phyloP scores from a whole-genome alignment of 106 monocot genomes.

The Acorus gramineus region DNA sequence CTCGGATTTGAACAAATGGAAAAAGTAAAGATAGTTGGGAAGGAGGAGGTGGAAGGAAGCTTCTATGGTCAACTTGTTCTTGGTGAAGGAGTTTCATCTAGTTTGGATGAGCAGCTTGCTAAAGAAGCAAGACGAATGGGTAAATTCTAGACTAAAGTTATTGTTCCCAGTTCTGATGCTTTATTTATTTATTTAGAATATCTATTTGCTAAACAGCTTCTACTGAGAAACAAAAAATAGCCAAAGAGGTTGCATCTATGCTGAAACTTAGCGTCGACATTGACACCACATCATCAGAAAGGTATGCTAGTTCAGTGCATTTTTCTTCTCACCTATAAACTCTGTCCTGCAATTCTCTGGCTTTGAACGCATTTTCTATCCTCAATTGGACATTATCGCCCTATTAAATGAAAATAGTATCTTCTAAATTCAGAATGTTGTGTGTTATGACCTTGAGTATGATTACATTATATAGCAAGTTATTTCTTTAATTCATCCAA shows the following conservation, averaged over 20 bases:
- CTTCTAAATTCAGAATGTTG: too few species aligned
- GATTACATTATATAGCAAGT: too few species aligned
- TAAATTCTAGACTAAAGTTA: slow-evolving; percentile 12
- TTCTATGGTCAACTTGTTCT: slow-evolving; percentile 90
- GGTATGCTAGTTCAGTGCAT: slow-evolving; percentile 23
- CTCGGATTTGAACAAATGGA: slow-evolving; percentile 51
- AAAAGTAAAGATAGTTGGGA: slow-evolving; percentile 79
- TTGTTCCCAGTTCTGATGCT: background rate
- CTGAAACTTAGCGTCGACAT: slow-evolving; percentile 89
- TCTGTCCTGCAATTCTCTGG: background rate
- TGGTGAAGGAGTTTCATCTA: slow-evolving; percentile 69
- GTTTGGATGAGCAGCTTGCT: slow-evolving; percentile 81
- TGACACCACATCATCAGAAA: slow-evolving; percentile 50
- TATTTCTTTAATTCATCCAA: too few species aligned
- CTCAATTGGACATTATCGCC: too few species aligned
- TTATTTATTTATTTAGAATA: background rate
- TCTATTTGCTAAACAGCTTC: slow-evolving; percentile 36
- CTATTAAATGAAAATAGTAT: too few species aligned
- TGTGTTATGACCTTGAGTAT: too few species aligned
- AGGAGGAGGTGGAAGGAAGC: slow-evolving; percentile 84
- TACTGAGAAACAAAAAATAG: slow-evolving; percentile 82
- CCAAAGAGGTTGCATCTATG: slow-evolving; percentile 87
- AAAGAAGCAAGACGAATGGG: slow-evolving; percentile 87
- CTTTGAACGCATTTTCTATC: too few species aligned
- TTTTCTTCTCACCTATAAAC: background rate